phyloP scores from a whole-genome alignment of 306 rosid species.

The Carpinus fangiana region DNA sequence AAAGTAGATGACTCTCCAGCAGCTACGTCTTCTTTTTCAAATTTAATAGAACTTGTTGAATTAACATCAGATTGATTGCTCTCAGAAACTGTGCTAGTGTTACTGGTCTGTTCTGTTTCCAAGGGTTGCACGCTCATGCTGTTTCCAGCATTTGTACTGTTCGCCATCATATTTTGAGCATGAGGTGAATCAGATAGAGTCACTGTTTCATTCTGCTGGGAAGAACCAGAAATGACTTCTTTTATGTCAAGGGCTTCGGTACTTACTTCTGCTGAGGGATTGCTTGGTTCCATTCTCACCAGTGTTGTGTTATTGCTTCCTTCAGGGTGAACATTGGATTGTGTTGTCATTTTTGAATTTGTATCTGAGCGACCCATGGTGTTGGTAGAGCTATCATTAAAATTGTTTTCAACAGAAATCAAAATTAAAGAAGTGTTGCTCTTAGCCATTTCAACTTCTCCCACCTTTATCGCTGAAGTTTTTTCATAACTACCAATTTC shows the following conservation, averaged over 20 bases:
- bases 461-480: conserved; percentile 39
- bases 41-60: conserved; percentile 27
- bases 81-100: conserved; percentile 23
- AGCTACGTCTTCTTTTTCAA: conserved; percentile 39
- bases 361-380: conserved; percentile 27
- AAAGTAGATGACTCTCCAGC: conserved; percentile 36
- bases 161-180: conserved; percentile 28
- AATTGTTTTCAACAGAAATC: conserved; percentile 34
- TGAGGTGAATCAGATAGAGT: conserved; percentile 8
- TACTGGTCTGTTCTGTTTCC: conserved; percentile 33
- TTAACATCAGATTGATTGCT: conserved; percentile 35
- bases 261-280: conserved; percentile 24
- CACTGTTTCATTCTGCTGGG: conserved; percentile 38
- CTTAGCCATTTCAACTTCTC: conserved; percentile 30
- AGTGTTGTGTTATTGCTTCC: conserved; percentile 28
- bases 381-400: conserved; percentile 31
- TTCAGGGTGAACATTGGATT: conserved; percentile 38
- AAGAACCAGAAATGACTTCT: conserved; percentile 28
- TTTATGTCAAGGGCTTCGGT: conserved; percentile 24
- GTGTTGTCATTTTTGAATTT: conserved; percentile 27
- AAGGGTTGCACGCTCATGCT: conserved; percentile 27
- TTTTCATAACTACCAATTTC: conserved; percentile 33
- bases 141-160: conserved; percentile 31
- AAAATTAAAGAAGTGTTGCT: conserved; percentile 34
- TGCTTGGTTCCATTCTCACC: conserved; percentile 29